Evolutionary conservation across 1,284 basidiomycete genomes (phyloP), one percentile per base, ranked within the genome.

Genomic region (Malassezia japonica): DNA sequence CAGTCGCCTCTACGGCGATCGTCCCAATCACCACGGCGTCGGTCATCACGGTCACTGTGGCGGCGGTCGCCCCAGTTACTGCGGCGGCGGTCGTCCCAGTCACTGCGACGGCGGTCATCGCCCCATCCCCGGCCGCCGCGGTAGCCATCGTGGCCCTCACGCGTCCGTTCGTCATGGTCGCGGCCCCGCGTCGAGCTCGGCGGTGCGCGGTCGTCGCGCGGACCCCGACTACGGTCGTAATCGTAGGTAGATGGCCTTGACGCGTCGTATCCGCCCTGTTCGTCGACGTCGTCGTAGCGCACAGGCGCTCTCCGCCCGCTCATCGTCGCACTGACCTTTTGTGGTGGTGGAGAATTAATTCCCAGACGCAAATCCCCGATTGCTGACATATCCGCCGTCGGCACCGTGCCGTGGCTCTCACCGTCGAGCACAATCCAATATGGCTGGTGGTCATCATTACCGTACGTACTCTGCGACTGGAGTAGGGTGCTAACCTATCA

Each of bases 401-500:
- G 16, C 35, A 31, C 28, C 28, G 8, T 8, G 28, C 28, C 28
- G 7, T 34, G 20, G 21, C 18, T 34, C 38, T 23, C 38, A n/a
- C 29, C 38, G 29, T 31, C 21, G 29, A 33, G 28, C 28, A 56
- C 43, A 40, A 2, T 27, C 32, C 55, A 61, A 35, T 3, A 67
- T 67, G 65, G 65, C 65, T 27, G 65, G 64, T 49, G 65, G 65
- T 58, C 57, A 46, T 24, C 55, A 50, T 31, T 61, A 62, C 41
- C 63, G 64, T 66, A 57, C 53, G 64, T 62, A 24, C 24, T 1
- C 13, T 10, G 6, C 1, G 4, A 12, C 9, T 3, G 1, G 16
- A n/a, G n/a, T n/a, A n/a, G n/a, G 16, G 18, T 3, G 18, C 20
- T 37, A 10, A 28, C 29, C 5, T n/a, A 34, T n/a, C 31, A 67